These are phyloP conservation scores for Phytopythium cucurbitacearum DNA, from an alignment of 352 stramenopile species.

Conservation along the genomic window DNA sequence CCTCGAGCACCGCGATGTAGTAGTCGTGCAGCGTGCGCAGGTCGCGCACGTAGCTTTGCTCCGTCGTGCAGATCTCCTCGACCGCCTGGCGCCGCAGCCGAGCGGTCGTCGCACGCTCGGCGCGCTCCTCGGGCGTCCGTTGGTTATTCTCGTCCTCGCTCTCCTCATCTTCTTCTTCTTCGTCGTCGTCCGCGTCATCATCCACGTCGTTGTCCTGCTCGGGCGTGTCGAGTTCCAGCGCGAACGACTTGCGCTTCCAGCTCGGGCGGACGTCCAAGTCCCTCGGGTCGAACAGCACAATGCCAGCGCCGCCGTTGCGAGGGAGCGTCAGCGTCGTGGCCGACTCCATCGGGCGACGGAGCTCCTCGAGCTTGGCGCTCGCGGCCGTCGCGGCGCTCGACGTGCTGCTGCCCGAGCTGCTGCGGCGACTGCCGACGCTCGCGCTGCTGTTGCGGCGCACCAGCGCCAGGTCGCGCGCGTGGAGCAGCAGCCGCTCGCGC, in stretches of 20 bases:
- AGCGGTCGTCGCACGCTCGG: constrained; percentile 1
- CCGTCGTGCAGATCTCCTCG: constrained; percentile 76
- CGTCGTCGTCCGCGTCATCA: constrained; percentile 18
- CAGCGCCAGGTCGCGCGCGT: too few relatives aligned
- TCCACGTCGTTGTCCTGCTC: constrained; percentile 18
- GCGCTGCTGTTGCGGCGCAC: background rate
- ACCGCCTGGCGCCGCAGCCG: constrained; percentile 49
- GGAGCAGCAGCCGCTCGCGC: too few relatives aligned
- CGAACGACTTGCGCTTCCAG: constrained; percentile 15
- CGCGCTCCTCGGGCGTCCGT: constrained; percentile 13
- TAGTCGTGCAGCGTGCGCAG: constrained; percentile 73
- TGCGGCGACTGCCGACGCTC: background rate
- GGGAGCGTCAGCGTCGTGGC: constrained; percentile 17
- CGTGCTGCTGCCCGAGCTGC: background rate
- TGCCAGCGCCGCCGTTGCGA: constrained; percentile 10
- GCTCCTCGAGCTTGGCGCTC: constrained; percentile 1
- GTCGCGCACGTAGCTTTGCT: constrained; percentile 72
- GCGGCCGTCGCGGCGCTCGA: background rate
- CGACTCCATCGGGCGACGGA: background rate
- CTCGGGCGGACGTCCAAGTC: constrained; percentile 20
- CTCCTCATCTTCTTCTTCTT: constrained; percentile 17
- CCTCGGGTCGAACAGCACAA: constrained; percentile 53
- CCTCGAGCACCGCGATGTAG: constrained; percentile 78
- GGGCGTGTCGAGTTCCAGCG: constrained; percentile 15
- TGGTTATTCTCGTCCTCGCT: constrained; percentile 20